Evolutionary conservation across 2,329 filamentous ascomycete genomes (phyloP), one percentile per base, ranked within the genome.

Genomic region (Podosphaera fusca): DNA sequence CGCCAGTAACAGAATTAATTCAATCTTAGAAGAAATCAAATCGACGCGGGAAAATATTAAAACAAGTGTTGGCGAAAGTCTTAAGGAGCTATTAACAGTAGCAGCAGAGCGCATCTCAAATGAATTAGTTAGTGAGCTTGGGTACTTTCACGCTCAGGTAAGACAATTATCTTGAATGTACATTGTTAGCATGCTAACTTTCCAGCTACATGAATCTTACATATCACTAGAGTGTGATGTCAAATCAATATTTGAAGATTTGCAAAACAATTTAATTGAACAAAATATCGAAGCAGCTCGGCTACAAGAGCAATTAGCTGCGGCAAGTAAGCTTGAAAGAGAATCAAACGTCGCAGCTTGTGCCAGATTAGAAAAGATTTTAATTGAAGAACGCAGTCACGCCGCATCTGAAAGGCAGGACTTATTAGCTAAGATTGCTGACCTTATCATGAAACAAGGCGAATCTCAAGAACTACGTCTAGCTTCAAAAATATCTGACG

Each of bases 1-100:
- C 60, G 84, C 87, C 2, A 86, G 84, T 64, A 81, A 89, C 53
- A 84, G 89, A 58, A 88, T 95, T 85, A 89, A 95, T 64, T 74
- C 79, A n/a, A 83, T 95, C 1, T 75, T 98, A 8, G 86, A 92
- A 64, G 90, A 94, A 67, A 95, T 96, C 67, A 89, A 89, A 67
- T 80, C 79, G n/a, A 75, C 96, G 31, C 80, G 90, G 30, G 85
- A 95, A 67, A 82, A 86, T 56, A 87, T 96, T 55, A 95, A 95
- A 72, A 74, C 78, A 54, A 84, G 84, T 60, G 86, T 96, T 53
- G 86, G 87, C 2, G 82, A 88, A 65, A 90, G 89, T 7, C 74
- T 96, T 49, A 82, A 87, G 64, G 82, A 87, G 33, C 80, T 96
- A 30, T 35, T 52, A 35, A 88, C 88, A 1, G 77, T 77, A 9